Percentiles rank a stretch among this genome's conserved stretches.
Evolutionary conservation across 345 rosid species (phyloP).

Genomic region (Passiflora organensis): DNA sequence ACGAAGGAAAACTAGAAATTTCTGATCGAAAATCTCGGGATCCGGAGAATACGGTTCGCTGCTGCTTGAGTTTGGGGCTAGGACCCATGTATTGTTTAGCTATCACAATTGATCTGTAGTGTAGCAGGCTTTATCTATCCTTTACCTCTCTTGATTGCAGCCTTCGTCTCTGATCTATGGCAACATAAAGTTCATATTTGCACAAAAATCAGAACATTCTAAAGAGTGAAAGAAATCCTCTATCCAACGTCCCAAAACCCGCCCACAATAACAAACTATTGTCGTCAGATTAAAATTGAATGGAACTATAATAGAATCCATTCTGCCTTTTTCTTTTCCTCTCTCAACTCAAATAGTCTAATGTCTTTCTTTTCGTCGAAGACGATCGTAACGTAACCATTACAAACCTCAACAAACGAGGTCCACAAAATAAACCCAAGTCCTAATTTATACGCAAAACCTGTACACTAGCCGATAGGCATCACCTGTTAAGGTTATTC

Average conservation of each 20-base stretch:
- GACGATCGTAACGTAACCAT: not conserved
- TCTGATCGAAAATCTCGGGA: too few relatives aligned
- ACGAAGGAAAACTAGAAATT: too few relatives aligned
- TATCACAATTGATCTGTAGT: too few relatives aligned
- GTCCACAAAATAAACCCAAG: constrained; percentile 8
- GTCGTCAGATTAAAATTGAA: constrained; percentile 14
- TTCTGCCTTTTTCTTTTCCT: not conserved
- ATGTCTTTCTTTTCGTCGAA: constrained; percentile 6
- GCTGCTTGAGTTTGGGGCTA: too few relatives aligned
- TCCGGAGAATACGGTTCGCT: too few relatives aligned
- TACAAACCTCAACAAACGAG: constrained; percentile 1
- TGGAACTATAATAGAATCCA: constrained; percentile 9
- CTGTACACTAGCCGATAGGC: constrained; percentile 24
- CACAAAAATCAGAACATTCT: constrained; percentile 16
- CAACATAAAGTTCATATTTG: not conserved
- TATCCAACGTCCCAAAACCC: constrained; percentile 31
- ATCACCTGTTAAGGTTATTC: constrained; percentile 26
- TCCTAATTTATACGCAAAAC: constrained; percentile 19
- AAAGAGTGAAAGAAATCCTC: not conserved
- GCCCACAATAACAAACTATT: constrained; percentile 10
- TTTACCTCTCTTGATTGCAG: constrained; percentile 5
- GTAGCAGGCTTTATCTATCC: not conserved
- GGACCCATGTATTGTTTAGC: too few relatives aligned
- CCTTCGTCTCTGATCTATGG: too few relatives aligned
- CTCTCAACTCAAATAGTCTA: constrained; percentile 1